A percentile compares a stretch with the other conserved stretches of the same genome.
phyloP scores from a whole-genome alignment of 345 rosid species.

The Excoecaria agallocha region DNA sequence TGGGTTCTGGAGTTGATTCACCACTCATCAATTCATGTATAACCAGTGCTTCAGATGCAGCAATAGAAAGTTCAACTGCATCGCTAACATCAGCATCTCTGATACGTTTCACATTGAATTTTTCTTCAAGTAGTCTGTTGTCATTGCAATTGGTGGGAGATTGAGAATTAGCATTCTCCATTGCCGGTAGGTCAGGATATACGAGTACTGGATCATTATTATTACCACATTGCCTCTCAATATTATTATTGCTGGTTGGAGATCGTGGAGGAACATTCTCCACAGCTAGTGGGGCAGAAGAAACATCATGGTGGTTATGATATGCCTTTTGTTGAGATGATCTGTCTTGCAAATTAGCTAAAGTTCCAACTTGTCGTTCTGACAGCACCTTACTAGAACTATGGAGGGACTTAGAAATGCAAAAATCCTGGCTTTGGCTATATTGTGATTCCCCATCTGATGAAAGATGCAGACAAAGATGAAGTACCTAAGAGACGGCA shows the following conservation, averaged over 20 bases:
- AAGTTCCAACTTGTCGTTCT: conserved; percentile 24
- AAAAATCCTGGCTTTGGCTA: conserved; percentile 20
- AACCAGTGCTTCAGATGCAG: conserved; percentile 67
- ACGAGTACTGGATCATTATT: neutral
- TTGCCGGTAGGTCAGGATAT: conserved; percentile 12
- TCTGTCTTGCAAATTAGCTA: conserved; percentile 14
- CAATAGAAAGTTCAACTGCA: conserved; percentile 56
- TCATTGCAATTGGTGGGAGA: conserved; percentile 1
- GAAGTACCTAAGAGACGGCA: conserved; percentile 34
- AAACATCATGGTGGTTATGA: conserved; percentile 2
- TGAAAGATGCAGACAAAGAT: conserved; percentile 39
- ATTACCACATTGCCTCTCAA: conserved; percentile 13
- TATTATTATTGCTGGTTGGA: neutral
- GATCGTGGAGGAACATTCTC: conserved; percentile 16
- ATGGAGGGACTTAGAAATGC: conserved; percentile 10
- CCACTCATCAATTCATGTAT: conserved; percentile 48
- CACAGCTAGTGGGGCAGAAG: conserved; percentile 12
- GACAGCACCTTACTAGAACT: conserved; percentile 16
- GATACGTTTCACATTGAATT: conserved; percentile 19
- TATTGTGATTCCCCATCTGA: conserved; percentile 30
- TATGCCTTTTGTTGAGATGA: conserved; percentile 8
- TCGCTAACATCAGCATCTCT: conserved; percentile 36
- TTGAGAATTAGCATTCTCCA: conserved; percentile 15
- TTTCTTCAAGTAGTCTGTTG: conserved; percentile 16
- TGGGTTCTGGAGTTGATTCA: conserved; percentile 32